Evolutionary conservation across 768 basidiomycete species (phyloP).

Genomic region (Lactifluus echinatus): DNA sequence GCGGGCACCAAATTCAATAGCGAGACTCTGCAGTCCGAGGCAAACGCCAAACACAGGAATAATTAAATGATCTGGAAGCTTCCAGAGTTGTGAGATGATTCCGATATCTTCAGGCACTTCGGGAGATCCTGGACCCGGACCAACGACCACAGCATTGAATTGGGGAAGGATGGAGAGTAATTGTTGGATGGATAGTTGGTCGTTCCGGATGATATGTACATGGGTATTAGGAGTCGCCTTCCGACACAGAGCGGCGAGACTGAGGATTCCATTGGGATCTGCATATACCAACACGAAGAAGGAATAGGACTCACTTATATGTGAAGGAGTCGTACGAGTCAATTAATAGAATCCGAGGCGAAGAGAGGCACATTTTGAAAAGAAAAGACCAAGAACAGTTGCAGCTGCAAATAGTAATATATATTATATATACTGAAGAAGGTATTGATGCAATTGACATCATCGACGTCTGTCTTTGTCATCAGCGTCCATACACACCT

Average conservation of each 20-base stretch:
- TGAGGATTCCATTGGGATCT: background rate
- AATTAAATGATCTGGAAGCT: slow-evolving; percentile 38
- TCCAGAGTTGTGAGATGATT: slow-evolving; percentile 64
- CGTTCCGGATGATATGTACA: slow-evolving; percentile 69
- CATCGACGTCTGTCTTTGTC: background rate
- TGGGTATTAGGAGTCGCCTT: slow-evolving; percentile 50
- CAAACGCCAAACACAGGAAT: slow-evolving; percentile 80
- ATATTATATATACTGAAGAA: too few relatives aligned
- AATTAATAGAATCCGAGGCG: slow-evolving; percentile 55
- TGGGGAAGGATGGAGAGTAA: slow-evolving; percentile 45
- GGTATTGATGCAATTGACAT: too few relatives aligned
- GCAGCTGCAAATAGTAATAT: too few relatives aligned
- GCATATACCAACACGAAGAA: background rate
- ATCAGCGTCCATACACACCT: background rate
- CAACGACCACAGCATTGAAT: slow-evolving; percentile 65
- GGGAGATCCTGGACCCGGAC: slow-evolving; percentile 78
- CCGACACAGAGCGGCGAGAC: slow-evolving; percentile 65
- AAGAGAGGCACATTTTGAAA: slow-evolving; percentile 24
- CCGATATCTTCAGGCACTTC: slow-evolving; percentile 54
- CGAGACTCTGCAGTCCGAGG: slow-evolving; percentile 72
- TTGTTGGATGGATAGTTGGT: slow-evolving; percentile 41
- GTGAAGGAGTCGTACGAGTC: slow-evolving; percentile 88
- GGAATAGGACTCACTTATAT: slow-evolving; percentile 59
- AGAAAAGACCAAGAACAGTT: background rate
- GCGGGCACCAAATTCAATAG: slow-evolving; percentile 51